Percentiles rank a stretch among this genome's conserved stretches.
Conservation (phyloP, 2,329 filamentous ascomycete genomes). For the Corinectria fuckeliana region DNA sequence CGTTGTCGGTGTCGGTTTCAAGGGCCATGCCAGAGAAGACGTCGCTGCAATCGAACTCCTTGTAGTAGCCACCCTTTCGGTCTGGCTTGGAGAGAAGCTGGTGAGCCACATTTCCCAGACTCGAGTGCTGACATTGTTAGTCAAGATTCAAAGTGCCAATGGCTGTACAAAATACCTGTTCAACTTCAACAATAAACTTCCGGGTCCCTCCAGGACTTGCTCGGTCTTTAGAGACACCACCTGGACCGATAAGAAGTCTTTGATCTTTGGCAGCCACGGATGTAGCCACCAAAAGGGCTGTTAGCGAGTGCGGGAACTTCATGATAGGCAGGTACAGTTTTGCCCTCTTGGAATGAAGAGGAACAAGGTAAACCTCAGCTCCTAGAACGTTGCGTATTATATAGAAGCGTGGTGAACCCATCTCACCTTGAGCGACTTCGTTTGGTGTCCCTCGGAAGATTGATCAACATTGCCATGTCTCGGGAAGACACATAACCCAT, state of each 20-base stretch:
- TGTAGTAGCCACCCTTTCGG: constrained; percentile 28
- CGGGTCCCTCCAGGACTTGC: constrained; percentile 17
- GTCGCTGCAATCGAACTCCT: constrained; percentile 44
- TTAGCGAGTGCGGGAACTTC: constrained; percentile 26
- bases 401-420: neutral
- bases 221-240: constrained; percentile 1
- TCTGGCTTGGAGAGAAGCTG: constrained; percentile 30
- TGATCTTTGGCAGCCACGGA: constrained; percentile 15
- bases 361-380: neutral
- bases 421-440: neutral
- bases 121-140: constrained; percentile 27
- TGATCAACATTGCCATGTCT: constrained; percentile 25
- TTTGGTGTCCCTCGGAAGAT: constrained; percentile 32
- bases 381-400: neutral
- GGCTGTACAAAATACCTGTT: constrained; percentile 28
- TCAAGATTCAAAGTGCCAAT: neutral
- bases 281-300: constrained; percentile 16
- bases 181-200: constrained; percentile 38
- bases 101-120: constrained; percentile 26
- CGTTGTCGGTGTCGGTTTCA: constrained; percentile 41
- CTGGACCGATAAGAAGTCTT: constrained; percentile 2
- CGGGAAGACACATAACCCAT: constrained; percentile 28
- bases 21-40: constrained; percentile 46
- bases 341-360: neutral
- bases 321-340: constrained; percentile 13